A percentile compares a stretch with the other conserved stretches of the same genome.
Conservation (phyloP, 331 rosid genomes). For the Rosa hybrid region DNA sequence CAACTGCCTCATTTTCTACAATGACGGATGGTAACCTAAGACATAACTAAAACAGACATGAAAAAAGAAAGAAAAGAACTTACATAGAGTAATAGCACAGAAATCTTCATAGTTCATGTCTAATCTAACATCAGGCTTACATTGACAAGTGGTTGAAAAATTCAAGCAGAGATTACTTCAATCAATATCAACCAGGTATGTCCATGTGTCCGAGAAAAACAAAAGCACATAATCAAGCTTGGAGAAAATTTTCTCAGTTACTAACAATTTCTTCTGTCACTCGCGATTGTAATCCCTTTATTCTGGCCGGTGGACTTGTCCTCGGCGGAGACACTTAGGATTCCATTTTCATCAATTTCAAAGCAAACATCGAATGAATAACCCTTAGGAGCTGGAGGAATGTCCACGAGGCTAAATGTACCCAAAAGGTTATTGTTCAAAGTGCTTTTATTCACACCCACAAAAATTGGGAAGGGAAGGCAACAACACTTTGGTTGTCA, state of each 20-base stretch:
- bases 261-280: neutral
- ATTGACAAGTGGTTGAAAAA: neutral
- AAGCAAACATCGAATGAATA: neutral
- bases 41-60: neutral
- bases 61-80: neutral
- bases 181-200: neutral
- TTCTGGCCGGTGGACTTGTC: neutral
- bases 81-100: neutral
- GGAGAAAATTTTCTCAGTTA: neutral
- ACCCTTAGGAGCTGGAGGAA: neutral
- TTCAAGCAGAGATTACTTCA: neutral
- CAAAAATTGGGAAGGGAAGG: neutral
- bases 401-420: neutral
- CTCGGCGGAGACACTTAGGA: neutral
- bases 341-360: neutral
- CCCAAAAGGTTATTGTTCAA: neutral
- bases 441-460: neutral
- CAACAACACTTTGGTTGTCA: neutral
- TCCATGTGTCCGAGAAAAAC: neutral
- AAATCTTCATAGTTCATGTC: neutral
- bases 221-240: neutral
- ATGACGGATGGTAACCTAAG: no score
- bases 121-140: neutral
- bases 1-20: neutral
- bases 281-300: neutral